These are phyloP conservation scores for Monilinia polystroma DNA, from an alignment of 2,329 filamentous ascomycete species.

Conservation along the genomic window DNA sequence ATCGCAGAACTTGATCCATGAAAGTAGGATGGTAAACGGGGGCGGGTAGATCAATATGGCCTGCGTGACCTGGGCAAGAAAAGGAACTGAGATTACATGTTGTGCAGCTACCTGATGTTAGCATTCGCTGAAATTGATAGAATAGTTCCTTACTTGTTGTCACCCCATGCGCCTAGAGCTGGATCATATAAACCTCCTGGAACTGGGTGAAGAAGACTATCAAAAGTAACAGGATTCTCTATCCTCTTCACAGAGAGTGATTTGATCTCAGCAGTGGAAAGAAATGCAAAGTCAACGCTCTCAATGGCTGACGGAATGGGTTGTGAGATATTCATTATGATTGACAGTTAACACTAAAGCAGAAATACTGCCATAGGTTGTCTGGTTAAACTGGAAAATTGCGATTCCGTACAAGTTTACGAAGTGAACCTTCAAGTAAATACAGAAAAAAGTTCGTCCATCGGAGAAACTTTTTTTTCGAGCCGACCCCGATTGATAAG, in stretches of 20 bases:
- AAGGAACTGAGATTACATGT: slow-evolving; percentile 85
- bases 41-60: slow-evolving; percentile 91
- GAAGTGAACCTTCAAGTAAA: slow-evolving; percentile 18
- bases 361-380: slow-evolving; percentile 22
- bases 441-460: slow-evolving; percentile 21
- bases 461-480: slow-evolving; percentile 21
- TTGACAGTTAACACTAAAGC: slow-evolving; percentile 23
- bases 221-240: slow-evolving; percentile 91
- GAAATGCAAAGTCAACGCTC: slow-evolving; percentile 85
- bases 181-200: slow-evolving; percentile 91
- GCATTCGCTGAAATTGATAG: not conserved
- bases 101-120: slow-evolving; percentile 63
- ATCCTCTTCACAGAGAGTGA: slow-evolving; percentile 91
- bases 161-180: slow-evolving; percentile 85
- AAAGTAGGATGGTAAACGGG: slow-evolving; percentile 97
- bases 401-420: slow-evolving; percentile 4
- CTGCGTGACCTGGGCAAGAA: slow-evolving; percentile 86
- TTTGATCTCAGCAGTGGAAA: slow-evolving; percentile 79
- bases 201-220: slow-evolving; percentile 83
- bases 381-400: slow-evolving; percentile 11
- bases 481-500: slow-evolving; percentile 21
- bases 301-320: slow-evolving; percentile 81
- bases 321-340: slow-evolving; percentile 69
- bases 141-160: slow-evolving; percentile 65
- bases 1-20: slow-evolving; percentile 83